phyloP scores from a whole-genome alignment of 2,329 filamentous ascomycete species.

The Ceratocystis cubensis region DNA sequence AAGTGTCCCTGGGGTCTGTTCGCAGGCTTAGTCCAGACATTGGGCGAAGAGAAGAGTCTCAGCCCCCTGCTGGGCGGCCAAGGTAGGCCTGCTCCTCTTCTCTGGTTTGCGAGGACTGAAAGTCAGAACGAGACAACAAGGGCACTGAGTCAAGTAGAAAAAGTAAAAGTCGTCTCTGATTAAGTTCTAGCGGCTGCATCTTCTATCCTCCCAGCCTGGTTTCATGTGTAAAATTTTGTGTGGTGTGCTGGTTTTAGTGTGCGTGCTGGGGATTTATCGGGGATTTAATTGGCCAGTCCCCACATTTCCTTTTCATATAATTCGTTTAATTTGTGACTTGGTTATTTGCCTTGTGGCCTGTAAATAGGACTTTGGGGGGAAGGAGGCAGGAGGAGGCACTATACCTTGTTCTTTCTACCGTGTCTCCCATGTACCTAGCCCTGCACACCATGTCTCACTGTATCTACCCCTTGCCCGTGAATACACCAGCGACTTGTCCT shows the following conservation, averaged over 20 bases:
- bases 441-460: background rate
- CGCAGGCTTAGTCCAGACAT: conserved; percentile 17
- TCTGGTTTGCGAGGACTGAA: background rate
- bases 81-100: background rate
- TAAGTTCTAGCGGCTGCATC: background rate
- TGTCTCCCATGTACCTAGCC: background rate
- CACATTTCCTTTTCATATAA: background rate
- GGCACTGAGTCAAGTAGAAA: background rate
- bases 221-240: background rate
- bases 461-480: background rate
- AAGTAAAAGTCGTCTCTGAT: background rate
- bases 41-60: conserved; percentile 15
- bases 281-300: background rate
- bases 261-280: background rate
- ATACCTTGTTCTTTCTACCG: background rate
- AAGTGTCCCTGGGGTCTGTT: conserved; percentile 1
- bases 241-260: background rate
- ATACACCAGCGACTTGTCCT: background rate
- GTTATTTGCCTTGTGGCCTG: background rate
- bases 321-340: background rate
- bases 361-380: background rate
- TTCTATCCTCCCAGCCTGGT: background rate
- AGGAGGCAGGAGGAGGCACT: too few relatives aligned
- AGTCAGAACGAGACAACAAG: background rate
- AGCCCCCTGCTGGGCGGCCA: background rate